Evolutionary conservation across 805 yeast genomes (phyloP), one percentile per base, ranked within the genome.

Genomic region (Teunomyces pallodes): DNA sequence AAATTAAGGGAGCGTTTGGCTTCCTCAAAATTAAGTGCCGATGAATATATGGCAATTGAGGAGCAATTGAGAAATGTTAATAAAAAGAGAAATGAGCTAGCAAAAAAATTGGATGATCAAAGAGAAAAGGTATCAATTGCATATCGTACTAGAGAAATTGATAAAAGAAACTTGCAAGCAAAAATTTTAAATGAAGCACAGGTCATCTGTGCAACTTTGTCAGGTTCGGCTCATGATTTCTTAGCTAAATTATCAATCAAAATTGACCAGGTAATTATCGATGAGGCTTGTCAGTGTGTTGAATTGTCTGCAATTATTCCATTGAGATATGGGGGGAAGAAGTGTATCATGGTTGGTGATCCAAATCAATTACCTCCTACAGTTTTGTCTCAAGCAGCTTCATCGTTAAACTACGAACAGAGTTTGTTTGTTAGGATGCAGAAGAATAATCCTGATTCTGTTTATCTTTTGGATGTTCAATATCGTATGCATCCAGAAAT

Each of bases 321-420:
- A 0, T 72, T 94, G 54, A 75, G 96, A 59, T 94, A 91, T 64
- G 98, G 98, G 1, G 87, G 95, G 58, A 83, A 78, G 50, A 82
- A 83, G 47, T 92, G 98, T 70, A 86, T 94, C 43, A 87, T 94
- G 96, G 99, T 94, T 41, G 99, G 99, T 64, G 99, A 94, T 70
- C 98, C 98, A 2, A 91, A 94, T 63, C 99, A 94, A 69, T 76
- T 94, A 53, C 99, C 99, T 0, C 99, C 99, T 0, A 92, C 99
- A 0, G 98, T 92, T 9, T 69, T 94, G 14, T 92, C 97, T 0
- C 90, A 87, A 56, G 85, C 82, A 10, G 98, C 99, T 1, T 85
- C 95, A 1, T 73, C 80, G 4, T 80, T 75, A 56, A 81, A 82
- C 38, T 94, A 94, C 61, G 96, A 92, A 54, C 96, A 92, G 65